These are phyloP conservation scores for Oidiodendron maius DNA, from an alignment of 495 filamentous ascomycete species.

Conservation along the genomic window DNA sequence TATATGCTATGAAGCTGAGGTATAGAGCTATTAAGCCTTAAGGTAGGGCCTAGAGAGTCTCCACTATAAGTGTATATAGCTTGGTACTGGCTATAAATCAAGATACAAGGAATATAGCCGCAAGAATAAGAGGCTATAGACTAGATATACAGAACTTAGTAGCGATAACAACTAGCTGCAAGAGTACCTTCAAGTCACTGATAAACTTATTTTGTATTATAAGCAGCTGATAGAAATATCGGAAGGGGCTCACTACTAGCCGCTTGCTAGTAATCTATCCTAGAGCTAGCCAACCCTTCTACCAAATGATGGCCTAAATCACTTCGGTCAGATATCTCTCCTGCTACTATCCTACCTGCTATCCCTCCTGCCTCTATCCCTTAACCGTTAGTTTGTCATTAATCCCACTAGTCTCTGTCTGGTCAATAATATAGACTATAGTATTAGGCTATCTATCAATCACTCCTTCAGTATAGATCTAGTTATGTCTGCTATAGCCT, in stretches of 20 bases:
- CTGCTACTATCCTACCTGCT: background rate
- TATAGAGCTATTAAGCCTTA: too few relatives aligned
- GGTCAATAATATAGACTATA: background rate
- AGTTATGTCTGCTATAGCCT: conserved; percentile 3
- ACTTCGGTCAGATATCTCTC: too few relatives aligned
- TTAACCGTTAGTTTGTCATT: background rate
- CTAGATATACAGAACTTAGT: too few relatives aligned
- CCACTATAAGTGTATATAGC: background rate
- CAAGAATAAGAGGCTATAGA: too few relatives aligned
- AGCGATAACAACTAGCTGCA: conserved; percentile 3
- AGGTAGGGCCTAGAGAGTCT: too few relatives aligned
- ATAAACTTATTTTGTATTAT: background rate
- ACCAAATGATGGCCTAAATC: conserved; percentile 4
- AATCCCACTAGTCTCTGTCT: background rate
- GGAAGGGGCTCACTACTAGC: background rate
- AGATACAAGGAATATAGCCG: background rate
- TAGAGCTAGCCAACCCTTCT: conserved; percentile 1
- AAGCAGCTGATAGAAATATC: conserved; percentile 9
- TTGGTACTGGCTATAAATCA: conserved; percentile 2
- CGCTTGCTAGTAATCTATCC: background rate
- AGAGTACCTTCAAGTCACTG: conserved; percentile 1
- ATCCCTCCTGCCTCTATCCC: conserved; percentile 3
- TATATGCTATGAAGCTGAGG: too few relatives aligned
- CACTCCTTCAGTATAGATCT: background rate
- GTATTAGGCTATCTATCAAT: background rate